Percentiles rank a stretch among this genome's conserved stretches.
These are phyloP conservation scores for Lavandula angustifolia DNA, from an alignment of 257 asterid genomes.

Conservation along the genomic window DNA sequence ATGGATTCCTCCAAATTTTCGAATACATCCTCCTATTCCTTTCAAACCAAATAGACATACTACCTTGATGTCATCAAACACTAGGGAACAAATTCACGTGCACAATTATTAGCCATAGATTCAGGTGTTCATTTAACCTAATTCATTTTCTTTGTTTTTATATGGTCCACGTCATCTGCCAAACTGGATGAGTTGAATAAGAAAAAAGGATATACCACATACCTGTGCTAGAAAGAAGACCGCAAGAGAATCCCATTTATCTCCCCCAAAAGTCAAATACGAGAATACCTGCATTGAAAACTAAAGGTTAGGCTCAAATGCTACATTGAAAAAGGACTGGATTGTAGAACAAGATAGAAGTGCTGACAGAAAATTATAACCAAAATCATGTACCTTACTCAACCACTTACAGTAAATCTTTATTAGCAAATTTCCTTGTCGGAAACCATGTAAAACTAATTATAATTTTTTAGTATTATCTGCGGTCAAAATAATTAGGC, in stretches of 20 bases:
- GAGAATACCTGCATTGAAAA: constrained; percentile 67
- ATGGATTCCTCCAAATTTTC: background rate
- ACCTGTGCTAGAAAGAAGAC: constrained; percentile 74
- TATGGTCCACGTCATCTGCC: constrained; percentile 22
- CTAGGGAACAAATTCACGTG: background rate
- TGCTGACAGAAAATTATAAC: constrained; percentile 9
- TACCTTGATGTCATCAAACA: constrained; percentile 1
- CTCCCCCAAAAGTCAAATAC: constrained; percentile 52
- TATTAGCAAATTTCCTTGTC: background rate
- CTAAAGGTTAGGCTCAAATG: constrained; percentile 13
- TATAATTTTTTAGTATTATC: background rate
- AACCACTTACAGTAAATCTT: constrained; percentile 21
- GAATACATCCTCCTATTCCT: background rate
- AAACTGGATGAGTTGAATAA: constrained; percentile 20
- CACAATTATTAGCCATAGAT: too few relatives aligned
- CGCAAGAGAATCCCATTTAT: constrained; percentile 68
- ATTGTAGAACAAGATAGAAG: constrained; percentile 1
- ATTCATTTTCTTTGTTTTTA: constrained; percentile 18
- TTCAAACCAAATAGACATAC: background rate
- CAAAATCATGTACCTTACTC: constrained; percentile 11
- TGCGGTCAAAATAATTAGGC: background rate
- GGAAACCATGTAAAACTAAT: background rate
- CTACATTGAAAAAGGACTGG: background rate
- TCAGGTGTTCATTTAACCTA: too few relatives aligned
- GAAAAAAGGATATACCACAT: constrained; percentile 1